Percentiles rank a stretch among this genome's conserved stretches.
Evolutionary conservation across 208 protist species (phyloP).

Genomic region (Leishmania tropica): DNA sequence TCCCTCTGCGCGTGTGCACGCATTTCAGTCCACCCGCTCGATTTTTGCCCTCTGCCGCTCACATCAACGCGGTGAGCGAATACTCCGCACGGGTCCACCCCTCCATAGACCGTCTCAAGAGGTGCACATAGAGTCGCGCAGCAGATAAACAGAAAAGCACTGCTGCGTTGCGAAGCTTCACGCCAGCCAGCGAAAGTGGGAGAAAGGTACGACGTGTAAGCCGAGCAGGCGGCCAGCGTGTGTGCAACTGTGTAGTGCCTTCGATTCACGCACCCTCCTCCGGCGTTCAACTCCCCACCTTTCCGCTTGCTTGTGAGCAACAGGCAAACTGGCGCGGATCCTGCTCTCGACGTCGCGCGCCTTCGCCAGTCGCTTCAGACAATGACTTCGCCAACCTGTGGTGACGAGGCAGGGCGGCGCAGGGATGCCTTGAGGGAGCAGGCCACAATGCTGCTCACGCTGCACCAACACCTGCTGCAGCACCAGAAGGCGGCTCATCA

Average conservation of each 20-base stretch:
- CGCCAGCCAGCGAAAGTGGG: neutral
- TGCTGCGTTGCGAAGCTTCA: neutral
- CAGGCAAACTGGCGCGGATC: neutral
- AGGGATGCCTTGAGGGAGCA: neutral
- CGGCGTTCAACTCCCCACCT: no score
- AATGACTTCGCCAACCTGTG: neutral
- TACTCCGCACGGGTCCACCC: neutral
- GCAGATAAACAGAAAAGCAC: neutral
- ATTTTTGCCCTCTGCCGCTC: neutral
- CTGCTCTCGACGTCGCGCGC: neutral
- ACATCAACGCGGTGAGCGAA: neutral
- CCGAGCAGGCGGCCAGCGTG: neutral
- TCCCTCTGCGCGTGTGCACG: neutral
- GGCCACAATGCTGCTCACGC: slow-evolving; percentile 6
- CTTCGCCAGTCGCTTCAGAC: neutral
- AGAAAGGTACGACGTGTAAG: neutral
- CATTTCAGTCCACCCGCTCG: neutral
- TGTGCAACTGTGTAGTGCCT: neutral
- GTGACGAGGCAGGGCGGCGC: neutral
- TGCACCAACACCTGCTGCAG: slow-evolving; percentile 21
- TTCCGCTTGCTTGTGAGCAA: neutral
- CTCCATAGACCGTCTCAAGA: neutral
- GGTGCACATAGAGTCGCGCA: neutral
- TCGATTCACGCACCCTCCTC: neutral
- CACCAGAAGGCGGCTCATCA: slow-evolving; percentile 23